Conservation (phyloP, 2,329 filamentous ascomycete genomes). For the Monosporascus sp. region DNA sequence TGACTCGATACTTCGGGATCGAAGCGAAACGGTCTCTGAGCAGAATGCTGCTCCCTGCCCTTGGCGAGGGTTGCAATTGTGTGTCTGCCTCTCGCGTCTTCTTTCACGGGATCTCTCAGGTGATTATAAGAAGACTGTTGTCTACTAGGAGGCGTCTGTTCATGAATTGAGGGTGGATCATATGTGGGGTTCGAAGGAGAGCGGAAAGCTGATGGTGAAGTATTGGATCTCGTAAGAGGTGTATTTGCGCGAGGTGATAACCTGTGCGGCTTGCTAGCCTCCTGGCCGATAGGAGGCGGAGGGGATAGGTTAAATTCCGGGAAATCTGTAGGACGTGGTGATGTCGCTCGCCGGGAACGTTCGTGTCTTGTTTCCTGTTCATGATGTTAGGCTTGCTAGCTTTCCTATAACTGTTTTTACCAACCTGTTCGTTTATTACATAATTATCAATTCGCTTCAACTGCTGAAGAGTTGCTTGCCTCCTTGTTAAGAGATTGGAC, state of each 20-base stretch:
- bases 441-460: conserved; percentile 49
- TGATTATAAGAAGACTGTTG: conserved; percentile 5
- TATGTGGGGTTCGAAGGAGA: conserved; percentile 37
- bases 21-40: conserved; percentile 19
- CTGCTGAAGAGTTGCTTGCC: conserved; percentile 54
- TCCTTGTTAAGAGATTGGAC: conserved; percentile 45
- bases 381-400: conserved; percentile 7
- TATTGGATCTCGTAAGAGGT: conserved; percentile 43
- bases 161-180: conserved; percentile 17
- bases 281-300: conserved; percentile 22
- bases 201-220: conserved; percentile 43
- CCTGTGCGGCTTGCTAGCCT: conserved; percentile 16
- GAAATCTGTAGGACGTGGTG: conserved; percentile 40
- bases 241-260: conserved; percentile 31
- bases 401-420: conserved; percentile 3
- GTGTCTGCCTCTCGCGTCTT: conserved; percentile 16
- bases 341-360: conserved; percentile 38
- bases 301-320: conserved; percentile 43
- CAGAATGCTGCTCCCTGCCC: conserved; percentile 11
- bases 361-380: conserved; percentile 10
- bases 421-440: conserved; percentile 32
- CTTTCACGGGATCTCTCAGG: conserved; percentile 10
- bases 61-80: conserved; percentile 18
- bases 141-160: conserved; percentile 5
- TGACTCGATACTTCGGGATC: conserved; percentile 30